phyloP scores from a whole-genome alignment of 176 grass and related monocot genomes.

The Tuctoria greenei region DNA sequence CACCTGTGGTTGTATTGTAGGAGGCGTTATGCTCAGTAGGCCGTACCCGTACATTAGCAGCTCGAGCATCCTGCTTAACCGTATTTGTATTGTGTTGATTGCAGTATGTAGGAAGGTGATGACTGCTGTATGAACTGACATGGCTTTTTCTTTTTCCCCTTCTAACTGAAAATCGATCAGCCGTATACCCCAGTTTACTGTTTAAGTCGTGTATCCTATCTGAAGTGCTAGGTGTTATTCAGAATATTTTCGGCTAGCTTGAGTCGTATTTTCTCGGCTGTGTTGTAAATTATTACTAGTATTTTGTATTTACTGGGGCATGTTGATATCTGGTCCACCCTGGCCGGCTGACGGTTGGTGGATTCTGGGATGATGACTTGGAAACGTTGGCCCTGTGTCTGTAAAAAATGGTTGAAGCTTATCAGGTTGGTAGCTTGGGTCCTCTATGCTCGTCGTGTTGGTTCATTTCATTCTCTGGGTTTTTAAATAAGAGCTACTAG shows the following conservation, averaged over 20 bases:
- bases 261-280: neutral
- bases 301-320: slow-evolving; percentile 5
- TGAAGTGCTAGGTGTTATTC: slow-evolving; percentile 7
- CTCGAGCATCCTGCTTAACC: slow-evolving; percentile 29
- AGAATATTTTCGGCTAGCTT: neutral
- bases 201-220: slow-evolving; percentile 8
- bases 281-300: slow-evolving; percentile 7
- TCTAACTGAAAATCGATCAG: slow-evolving; percentile 19
- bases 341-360: neutral
- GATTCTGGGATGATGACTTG: neutral
- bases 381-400: too few relatives aligned
- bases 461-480: neutral
- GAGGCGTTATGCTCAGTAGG: slow-evolving; percentile 28
- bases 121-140: slow-evolving; percentile 26
- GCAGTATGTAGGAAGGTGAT: slow-evolving; percentile 35
- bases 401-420: neutral
- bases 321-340: neutral
- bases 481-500: neutral
- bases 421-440: neutral
- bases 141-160: neutral
- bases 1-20: slow-evolving; percentile 23
- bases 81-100: slow-evolving; percentile 23
- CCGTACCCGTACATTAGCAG: slow-evolving; percentile 59
- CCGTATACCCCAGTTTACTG: slow-evolving; percentile 6
- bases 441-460: neutral